Evolutionary conservation across 306 rosid genomes (phyloP).

Genomic region (Begonia loranthoides): DNA sequence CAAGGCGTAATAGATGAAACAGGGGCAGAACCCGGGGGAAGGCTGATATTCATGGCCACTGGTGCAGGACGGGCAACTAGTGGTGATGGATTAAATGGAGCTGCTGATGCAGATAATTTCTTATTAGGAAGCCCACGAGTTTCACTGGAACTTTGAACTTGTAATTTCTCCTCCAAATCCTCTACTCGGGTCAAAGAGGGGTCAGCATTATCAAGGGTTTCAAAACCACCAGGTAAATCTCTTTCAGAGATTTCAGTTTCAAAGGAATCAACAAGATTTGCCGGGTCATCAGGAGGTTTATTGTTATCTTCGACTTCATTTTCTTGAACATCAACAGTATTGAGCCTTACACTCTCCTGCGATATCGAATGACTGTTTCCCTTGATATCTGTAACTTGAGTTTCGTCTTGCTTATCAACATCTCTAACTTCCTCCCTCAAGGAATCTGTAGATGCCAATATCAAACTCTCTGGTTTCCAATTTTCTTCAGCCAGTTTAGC

Average conservation of each 20-base stretch:
- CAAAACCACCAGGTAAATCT: constrained; percentile 29
- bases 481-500: constrained; percentile 31
- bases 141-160: constrained; percentile 28
- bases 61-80: constrained; percentile 54
- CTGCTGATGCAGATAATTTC: constrained; percentile 92
- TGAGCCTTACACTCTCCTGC: constrained; percentile 24
- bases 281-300: constrained; percentile 16
- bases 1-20: constrained; percentile 60
- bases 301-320: constrained; percentile 27
- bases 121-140: constrained; percentile 31
- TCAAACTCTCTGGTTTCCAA: constrained; percentile 21
- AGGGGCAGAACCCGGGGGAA: constrained; percentile 52
- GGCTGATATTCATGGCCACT: constrained; percentile 50
- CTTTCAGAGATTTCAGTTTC: constrained; percentile 28
- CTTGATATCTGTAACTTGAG: constrained; percentile 14
- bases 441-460: constrained; percentile 21
- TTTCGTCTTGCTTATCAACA: constrained; percentile 37
- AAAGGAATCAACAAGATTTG: constrained; percentile 25
- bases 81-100: constrained; percentile 88
- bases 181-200: constrained; percentile 32
- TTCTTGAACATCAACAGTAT: constrained; percentile 25
- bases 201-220: constrained; percentile 28
- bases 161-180: constrained; percentile 30
- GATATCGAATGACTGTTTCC: constrained; percentile 23
- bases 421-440: constrained; percentile 28